These are phyloP conservation scores for Abrus precatorius DNA, from an alignment of 306 rosid species.

Conservation along the genomic window DNA sequence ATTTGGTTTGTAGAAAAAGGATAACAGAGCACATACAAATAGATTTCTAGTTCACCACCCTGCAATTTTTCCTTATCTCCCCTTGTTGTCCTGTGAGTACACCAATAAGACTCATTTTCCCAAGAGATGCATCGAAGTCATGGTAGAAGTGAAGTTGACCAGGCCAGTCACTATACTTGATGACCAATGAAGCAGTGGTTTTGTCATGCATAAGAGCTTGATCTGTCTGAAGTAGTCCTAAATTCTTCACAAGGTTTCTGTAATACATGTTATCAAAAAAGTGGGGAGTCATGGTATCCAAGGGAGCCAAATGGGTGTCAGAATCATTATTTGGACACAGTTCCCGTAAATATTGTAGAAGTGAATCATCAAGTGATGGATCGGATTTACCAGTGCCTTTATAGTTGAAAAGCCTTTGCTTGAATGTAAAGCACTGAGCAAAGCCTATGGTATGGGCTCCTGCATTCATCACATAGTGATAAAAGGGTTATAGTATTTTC, in stretches of 20 bases:
- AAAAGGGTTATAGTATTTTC: no score
- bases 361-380: constrained; percentile 55
- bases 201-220: constrained; percentile 64
- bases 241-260: constrained; percentile 63
- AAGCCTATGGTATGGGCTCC: constrained; percentile 79
- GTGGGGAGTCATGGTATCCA: constrained; percentile 54
- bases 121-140: constrained; percentile 71
- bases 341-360: constrained; percentile 49
- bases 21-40: background rate
- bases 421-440: constrained; percentile 77
- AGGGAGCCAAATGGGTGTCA: constrained; percentile 56
- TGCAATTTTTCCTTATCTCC: constrained; percentile 70
- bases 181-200: constrained; percentile 61
- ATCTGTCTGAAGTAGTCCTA: constrained; percentile 68
- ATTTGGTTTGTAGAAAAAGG: background rate
- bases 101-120: constrained; percentile 63
- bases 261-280: constrained; percentile 69
- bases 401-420: constrained; percentile 67
- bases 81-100: constrained; percentile 68
- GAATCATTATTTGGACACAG: constrained; percentile 61
- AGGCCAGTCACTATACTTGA: constrained; percentile 44
- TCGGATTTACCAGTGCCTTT: constrained; percentile 65
- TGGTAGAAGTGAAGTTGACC: constrained; percentile 49
- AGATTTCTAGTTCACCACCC: constrained; percentile 57
- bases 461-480: constrained; percentile 10